Percentiles rank a stretch among this genome's conserved stretches.
Evolutionary conservation across 352 stramenopile species (phyloP).

Genomic region (Phytophthora pini): DNA sequence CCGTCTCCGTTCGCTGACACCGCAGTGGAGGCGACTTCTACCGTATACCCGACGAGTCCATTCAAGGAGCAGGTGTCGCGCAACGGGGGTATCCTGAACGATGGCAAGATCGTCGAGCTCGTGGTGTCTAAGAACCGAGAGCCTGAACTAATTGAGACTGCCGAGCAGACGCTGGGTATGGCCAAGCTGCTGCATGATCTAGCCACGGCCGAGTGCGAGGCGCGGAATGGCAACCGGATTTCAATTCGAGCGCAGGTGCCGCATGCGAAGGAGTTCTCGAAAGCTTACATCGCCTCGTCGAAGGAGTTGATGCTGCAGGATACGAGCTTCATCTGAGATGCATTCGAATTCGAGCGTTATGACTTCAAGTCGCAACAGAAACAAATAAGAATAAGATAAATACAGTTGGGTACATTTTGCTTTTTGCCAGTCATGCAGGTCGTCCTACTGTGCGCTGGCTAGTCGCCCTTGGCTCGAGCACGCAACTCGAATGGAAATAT

Average conservation of each 20-base stretch:
- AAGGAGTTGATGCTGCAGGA: slow-evolving; percentile 79
- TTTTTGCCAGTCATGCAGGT: not conserved
- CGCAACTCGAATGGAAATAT: slow-evolving; percentile 13
- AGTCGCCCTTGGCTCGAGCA: slow-evolving; percentile 20
- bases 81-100: slow-evolving; percentile 54
- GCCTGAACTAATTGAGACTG: slow-evolving; percentile 57
- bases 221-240: slow-evolving; percentile 63
- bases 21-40: slow-evolving; percentile 24
- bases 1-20: slow-evolving; percentile 19
- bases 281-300: slow-evolving; percentile 68
- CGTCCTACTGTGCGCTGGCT: not conserved
- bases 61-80: slow-evolving; percentile 62
- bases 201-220: slow-evolving; percentile 71
- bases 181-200: slow-evolving; percentile 79
- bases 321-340: slow-evolving; percentile 38
- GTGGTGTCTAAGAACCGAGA: slow-evolving; percentile 46
- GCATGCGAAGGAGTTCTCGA: slow-evolving; percentile 71
- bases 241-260: slow-evolving; percentile 56
- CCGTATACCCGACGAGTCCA: slow-evolving; percentile 33
- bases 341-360: slow-evolving; percentile 7
- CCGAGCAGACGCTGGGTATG: slow-evolving; percentile 79
- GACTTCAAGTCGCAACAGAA: not conserved
- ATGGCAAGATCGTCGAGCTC: slow-evolving; percentile 42
- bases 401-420: not conserved
- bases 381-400: not conserved